Conservation (phyloP, 768 basidiomycete genomes). For the Mycena albidolilacea region DNA sequence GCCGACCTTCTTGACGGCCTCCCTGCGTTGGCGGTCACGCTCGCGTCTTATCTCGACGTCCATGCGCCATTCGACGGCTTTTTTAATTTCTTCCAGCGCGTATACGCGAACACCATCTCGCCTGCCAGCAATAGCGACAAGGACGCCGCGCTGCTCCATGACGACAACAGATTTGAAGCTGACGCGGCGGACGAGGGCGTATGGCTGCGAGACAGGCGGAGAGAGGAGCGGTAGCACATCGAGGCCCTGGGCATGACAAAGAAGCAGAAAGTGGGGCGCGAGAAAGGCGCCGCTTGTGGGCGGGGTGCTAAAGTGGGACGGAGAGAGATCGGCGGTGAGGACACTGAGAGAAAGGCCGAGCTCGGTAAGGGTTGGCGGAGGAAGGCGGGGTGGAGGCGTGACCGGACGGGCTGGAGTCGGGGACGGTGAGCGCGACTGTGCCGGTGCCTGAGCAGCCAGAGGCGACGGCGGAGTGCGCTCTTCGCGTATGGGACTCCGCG, state of each 20-base stretch:
- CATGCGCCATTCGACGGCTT: conserved; percentile 90
- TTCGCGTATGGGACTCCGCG: conserved; percentile 53
- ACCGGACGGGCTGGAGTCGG: conserved; percentile 67
- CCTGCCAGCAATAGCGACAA: conserved; percentile 92
- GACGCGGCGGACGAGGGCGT: conserved; percentile 86
- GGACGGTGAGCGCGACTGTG: conserved; percentile 70
- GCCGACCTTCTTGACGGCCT: conserved; percentile 71
- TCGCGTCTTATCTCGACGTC: conserved; percentile 85
- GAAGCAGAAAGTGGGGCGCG: conserved; percentile 83
- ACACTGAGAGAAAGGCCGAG: conserved; percentile 81
- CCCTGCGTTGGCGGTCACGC: conserved; percentile 77
- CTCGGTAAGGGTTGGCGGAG: conserved; percentile 80
- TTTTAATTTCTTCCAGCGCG: conserved; percentile 88
- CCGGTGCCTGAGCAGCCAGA: conserved; percentile 44
- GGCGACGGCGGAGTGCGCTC: conserved; percentile 43
- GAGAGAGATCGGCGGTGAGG: conserved; percentile 77
- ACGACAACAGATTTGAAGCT: conserved; percentile 91
- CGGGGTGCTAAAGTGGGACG: conserved; percentile 83
- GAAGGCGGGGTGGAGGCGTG: conserved; percentile 81
- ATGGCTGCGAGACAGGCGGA: conserved; percentile 83
- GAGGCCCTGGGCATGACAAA: conserved; percentile 89
- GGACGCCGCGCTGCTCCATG: conserved; percentile 92
- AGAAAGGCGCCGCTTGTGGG: conserved; percentile 86
- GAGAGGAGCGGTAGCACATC: conserved; percentile 87
- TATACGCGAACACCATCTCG: conserved; percentile 91